Base-by-base conservation (phyloP, 441 rosid genomes). In the Gossypium schwendimanii region DNA sequence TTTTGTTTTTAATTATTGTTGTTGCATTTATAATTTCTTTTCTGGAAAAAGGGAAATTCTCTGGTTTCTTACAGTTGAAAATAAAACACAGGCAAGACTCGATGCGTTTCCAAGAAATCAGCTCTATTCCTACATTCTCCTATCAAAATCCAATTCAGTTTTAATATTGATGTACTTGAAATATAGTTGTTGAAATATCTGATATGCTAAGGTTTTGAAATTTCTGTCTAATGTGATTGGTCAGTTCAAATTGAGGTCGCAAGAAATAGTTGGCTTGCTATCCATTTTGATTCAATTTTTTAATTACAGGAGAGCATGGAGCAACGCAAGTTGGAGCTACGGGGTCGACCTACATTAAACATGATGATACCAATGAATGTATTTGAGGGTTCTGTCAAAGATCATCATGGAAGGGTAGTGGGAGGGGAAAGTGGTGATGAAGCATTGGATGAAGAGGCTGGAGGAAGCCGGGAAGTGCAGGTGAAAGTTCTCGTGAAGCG, bases 401-500 rank as follows among this genome's bases (percentile, higher is more conserved):
- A 91, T 81, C 93, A 90, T 76, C 96, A 90, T 76, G 96, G 91
- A 72, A 87, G 93, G 63, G 84, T 81, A 26, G 73, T 70, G 33
- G 89, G 87, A 70, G 87, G 81, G 61, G 99, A 93, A 77, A 90
- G 92, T 58, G 96, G 97, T 49, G 97, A 96, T n/a, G 97, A 90
- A 81, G 76, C 82, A 23, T 67, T 82, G 85, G 96, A 91, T 72
- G 97, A 86, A 63, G 98, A 86, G 28, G 78, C 80, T 4, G 94
- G 88, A 76, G 92, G 84, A 79, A 85, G 70, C 78, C 92, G 89
- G 75, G 97, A 92, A 76, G 94, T 96, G 65, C 97, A 89, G 76
- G 99, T 96, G 73, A 96, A 92, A 80, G 99, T 96, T 73, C 93
- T 96, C 3, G 97, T 96, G 84, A 96, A 96, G 81, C 91, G 97